A percentile compares a stretch with the other conserved stretches of the same genome.
Conservation (phyloP, 2,329 filamentous ascomycete genomes). For the Ampelomyces quisqualis region DNA sequence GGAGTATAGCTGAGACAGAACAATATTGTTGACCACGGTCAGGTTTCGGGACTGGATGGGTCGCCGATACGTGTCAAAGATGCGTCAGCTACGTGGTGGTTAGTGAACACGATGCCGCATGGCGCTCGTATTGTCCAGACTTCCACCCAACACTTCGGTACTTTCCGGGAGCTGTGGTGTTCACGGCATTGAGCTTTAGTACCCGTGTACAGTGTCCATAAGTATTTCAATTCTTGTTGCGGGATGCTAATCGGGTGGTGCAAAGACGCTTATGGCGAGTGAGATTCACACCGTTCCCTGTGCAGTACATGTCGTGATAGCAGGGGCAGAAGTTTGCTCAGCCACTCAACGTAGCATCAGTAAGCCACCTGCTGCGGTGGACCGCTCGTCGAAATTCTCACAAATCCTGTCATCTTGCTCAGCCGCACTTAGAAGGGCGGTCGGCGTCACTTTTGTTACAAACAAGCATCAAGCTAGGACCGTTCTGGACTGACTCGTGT, state of each 20-base stretch:
- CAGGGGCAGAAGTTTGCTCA: background rate
- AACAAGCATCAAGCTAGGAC: background rate
- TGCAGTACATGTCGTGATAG: too few species aligned
- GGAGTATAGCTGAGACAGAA: too few species aligned
- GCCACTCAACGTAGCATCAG: conserved; percentile 1
- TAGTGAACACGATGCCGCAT: background rate
- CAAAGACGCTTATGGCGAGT: too few species aligned
- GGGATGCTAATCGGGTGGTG: too few species aligned
- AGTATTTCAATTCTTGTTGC: too few species aligned
- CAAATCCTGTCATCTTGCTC: background rate
- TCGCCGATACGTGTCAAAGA: background rate
- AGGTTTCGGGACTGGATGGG: background rate
- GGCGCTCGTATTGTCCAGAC: background rate
- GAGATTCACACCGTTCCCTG: too few species aligned
- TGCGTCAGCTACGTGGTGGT: background rate
- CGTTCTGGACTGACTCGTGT: background rate
- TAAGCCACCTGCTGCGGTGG: too few species aligned
- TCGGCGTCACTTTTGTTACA: background rate
- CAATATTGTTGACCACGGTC: background rate
- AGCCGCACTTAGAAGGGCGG: background rate
- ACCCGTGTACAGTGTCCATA: too few species aligned
- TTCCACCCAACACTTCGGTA: too few species aligned
- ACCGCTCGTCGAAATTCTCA: background rate
- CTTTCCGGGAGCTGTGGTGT: too few species aligned
- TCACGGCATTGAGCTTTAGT: too few species aligned